Evolutionary conservation across 2,329 filamentous ascomycete genomes (phyloP), one percentile per base, ranked within the genome.

Genomic region (Sclerotinia glacialis): DNA sequence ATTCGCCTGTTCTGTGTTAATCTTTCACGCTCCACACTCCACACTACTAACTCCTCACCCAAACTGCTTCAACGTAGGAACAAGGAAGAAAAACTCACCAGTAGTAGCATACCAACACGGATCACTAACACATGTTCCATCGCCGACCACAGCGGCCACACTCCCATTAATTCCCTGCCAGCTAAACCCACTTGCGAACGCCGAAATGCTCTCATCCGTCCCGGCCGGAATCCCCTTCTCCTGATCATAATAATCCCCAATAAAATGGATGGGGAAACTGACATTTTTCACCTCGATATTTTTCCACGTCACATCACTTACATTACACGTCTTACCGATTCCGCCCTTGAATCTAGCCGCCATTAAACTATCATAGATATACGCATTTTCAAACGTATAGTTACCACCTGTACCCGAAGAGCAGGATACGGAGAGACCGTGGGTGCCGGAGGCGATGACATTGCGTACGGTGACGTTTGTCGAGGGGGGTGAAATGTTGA

Each of bases 381-480:
- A 40, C 1, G 55, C 64, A 31, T 61, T 61, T 34, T 61, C 64
- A 26, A 60, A 65, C 6, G 55, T 60, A 12, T 61, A 61, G 16
- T 65, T 65, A 18, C 55, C 37, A 3, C 55, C 64, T 12, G 7
- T 26, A 21, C 55, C 55, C 0, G 18, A 23, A 16, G 31, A 1
- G 26, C 64, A 65, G 4, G 64, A 65, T 21, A 65, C 46, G n/a
- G 44, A 52, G 5, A 65, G 54, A 7, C 64, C 55, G 23, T 61
- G 64, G 5, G 64, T 61, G 6, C 55, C 55, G 1, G 64, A 65
- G 21, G 64, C 55, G 55, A 65, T 37, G 34, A 65, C 7, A 1
- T 65, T 61, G 54, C 64, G 64, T 7, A 65, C 44, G 2, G 52
- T 65, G 21, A 65, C 52, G 23, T 65, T 65, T 18, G 40, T n/a